Conservation (phyloP, 495 filamentous ascomycete genomes). For the Neurospora sp. region DNA sequence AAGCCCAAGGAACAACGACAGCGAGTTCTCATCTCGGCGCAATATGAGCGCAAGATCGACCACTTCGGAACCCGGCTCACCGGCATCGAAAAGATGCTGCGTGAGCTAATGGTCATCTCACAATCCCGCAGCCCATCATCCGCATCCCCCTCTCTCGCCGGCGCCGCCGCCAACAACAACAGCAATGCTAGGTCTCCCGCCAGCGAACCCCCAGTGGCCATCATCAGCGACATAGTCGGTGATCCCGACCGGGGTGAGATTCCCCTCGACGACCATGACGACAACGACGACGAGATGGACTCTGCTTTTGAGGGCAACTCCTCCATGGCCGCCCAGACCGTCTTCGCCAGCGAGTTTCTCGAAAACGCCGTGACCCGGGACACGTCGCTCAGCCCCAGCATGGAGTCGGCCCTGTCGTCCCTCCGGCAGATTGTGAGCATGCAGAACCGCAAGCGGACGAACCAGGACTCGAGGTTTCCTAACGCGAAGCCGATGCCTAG, state of each 20-base stretch:
- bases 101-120: conserved; percentile 25
- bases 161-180: background rate
- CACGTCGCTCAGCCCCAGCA: conserved; percentile 41
- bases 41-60: conserved; percentile 65
- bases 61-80: conserved; percentile 52
- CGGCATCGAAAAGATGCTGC: conserved; percentile 46
- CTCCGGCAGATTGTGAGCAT: conserved; percentile 48
- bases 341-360: conserved; percentile 52
- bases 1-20: conserved; percentile 49
- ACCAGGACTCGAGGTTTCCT: conserved; percentile 34
- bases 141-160: conserved; percentile 1
- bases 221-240: conserved; percentile 2
- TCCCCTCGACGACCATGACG: background rate
- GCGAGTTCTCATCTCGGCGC: conserved; percentile 55
- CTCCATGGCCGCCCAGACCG: conserved; percentile 51
- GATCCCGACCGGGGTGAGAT: background rate
- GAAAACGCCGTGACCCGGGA: conserved; percentile 45
- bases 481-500: conserved; percentile 33
- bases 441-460: conserved; percentile 26
- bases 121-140: conserved; percentile 1
- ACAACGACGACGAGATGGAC: conserved; percentile 28
- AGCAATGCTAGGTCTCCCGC: background rate
- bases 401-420: conserved; percentile 45
- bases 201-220: background rate
- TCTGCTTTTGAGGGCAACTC: conserved; percentile 50